Evolutionary conservation across 2,329 filamentous ascomycete species (phyloP), one percentile per base, ranked within the genome.

Genomic region (Calonectria pteridis): DNA sequence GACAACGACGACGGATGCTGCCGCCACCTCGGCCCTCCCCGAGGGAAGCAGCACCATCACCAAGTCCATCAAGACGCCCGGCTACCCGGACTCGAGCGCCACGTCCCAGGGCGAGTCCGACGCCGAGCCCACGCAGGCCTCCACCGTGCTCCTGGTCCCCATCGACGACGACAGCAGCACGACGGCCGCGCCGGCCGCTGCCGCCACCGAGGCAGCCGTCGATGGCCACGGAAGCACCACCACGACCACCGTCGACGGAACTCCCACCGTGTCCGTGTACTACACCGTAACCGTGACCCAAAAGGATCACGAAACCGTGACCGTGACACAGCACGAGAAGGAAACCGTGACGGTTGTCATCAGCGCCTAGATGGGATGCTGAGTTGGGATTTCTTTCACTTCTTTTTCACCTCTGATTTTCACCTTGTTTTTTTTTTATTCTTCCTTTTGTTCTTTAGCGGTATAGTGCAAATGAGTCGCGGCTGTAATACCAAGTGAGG

Each of bases 221-320:
- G 75, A 72, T 11, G 76, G 69, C 29, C 62, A 71, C 29, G 77
- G 70, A 35, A 74, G 73, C 64, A 73, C 75, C 26, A 77, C 77
- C 33, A 78, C 78, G 5, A 79, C 81, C 7, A 78, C 82, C 20
- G 78, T 82, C 26, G 77, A 81, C 37, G 83, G 83, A 4, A 80
- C 79, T n/a, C 81, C 82, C 3, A 84, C 84, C 13, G 82, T 85
- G 40, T 84, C 83, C 1, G 76, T 85, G 14, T 83, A 78, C 72
- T 77, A 84, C 33, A 85, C 85, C 6, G 82, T 85, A 3, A 86
- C 85, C 6, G 80, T 83, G 31, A 85, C 84, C 26, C 77, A 83
- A 3, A 81, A 78, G 65, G 78, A 79, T 49, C 79, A 71, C 55
- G 73, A 76, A 62, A 82, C 79, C 6, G 68, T 69, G 31, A 80